phyloP scores from a whole-genome alignment of 2,329 filamentous ascomycete species.

The Emericellopsis atlantica region DNA sequence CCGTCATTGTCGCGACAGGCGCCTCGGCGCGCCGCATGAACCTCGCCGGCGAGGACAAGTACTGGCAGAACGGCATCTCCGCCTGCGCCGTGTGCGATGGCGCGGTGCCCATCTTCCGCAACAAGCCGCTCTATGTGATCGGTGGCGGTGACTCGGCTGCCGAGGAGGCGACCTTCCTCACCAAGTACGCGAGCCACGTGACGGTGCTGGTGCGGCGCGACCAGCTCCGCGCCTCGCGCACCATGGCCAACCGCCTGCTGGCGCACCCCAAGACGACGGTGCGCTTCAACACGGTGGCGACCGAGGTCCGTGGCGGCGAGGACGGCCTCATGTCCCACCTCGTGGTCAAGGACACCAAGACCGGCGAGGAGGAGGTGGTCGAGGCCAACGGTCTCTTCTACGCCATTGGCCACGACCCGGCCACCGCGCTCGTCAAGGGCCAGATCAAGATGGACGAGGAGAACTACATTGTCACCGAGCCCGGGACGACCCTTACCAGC shows the following conservation, averaged over 20 bases:
- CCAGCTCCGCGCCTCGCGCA: constrained; percentile 73
- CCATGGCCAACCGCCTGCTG: constrained; percentile 80
- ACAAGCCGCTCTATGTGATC: constrained; percentile 91
- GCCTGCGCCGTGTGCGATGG: constrained; percentile 97
- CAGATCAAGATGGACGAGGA: constrained; percentile 83
- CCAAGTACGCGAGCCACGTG: constrained; percentile 93
- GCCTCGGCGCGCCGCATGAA: constrained; percentile 78
- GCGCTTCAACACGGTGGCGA: constrained; percentile 68
- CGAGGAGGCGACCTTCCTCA: constrained; percentile 93
- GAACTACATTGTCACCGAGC: constrained; percentile 80
- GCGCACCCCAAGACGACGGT: constrained; percentile 84
- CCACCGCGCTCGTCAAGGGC: constrained; percentile 78
- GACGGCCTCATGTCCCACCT: constrained; percentile 83
- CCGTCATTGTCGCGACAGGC: constrained; percentile 88
- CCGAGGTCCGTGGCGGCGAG: constrained; percentile 74
- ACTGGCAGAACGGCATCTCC: constrained; percentile 95
- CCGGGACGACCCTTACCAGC: constrained; percentile 80
- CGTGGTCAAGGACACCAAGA: constrained; percentile 66
- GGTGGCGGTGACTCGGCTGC: constrained; percentile 94
- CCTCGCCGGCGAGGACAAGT: constrained; percentile 81
- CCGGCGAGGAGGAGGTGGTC: constrained; percentile 68
- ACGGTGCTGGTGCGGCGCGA: constrained; percentile 86
- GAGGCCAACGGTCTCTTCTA: constrained; percentile 93
- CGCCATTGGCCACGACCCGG: constrained; percentile 92
- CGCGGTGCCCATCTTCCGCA: constrained; percentile 91